Percentiles rank a stretch among this genome's conserved stretches.
These are phyloP conservation scores for Parascedosporium putredinis DNA, from an alignment of 2,329 filamentous ascomycete genomes.

Conservation along the genomic window DNA sequence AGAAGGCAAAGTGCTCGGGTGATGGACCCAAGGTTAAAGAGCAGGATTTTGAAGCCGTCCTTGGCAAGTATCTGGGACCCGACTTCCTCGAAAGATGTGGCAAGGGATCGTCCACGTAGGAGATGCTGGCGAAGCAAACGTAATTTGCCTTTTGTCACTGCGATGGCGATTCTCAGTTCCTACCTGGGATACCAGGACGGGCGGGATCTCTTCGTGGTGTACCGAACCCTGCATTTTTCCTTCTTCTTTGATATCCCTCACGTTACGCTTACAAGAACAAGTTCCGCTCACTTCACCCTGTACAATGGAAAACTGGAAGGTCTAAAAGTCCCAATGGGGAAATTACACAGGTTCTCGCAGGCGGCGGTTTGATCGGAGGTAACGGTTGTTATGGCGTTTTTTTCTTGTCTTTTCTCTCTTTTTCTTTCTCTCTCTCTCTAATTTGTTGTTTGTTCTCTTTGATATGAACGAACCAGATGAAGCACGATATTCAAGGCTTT, in stretches of 20 bases:
- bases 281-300: neutral
- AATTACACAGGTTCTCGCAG: neutral
- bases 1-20: slow-evolving; percentile 93
- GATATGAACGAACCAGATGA: no score
- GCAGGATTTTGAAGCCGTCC: slow-evolving; percentile 73
- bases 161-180: no score
- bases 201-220: neutral
- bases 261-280: neutral
- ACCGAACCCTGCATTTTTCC: neutral
- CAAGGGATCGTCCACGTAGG: neutral
- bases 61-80: slow-evolving; percentile 52
- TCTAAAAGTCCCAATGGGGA: neutral
- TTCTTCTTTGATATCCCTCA: neutral
- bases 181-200: no score
- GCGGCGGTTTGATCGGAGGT: neutral
- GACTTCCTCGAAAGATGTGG: slow-evolving; percentile 14
- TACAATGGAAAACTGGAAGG: neutral
- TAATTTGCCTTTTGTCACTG: no score
- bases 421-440: neutral
- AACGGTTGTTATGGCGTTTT: slow-evolving; percentile 1
- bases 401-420: neutral
- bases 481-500: no score
- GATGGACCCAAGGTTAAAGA: slow-evolving; percentile 82
- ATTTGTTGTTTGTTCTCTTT: no score
- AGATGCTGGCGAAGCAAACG: no score